Conservation (phyloP, 495 filamentous ascomycete genomes). For the Penicillium cosmopolitanum region DNA sequence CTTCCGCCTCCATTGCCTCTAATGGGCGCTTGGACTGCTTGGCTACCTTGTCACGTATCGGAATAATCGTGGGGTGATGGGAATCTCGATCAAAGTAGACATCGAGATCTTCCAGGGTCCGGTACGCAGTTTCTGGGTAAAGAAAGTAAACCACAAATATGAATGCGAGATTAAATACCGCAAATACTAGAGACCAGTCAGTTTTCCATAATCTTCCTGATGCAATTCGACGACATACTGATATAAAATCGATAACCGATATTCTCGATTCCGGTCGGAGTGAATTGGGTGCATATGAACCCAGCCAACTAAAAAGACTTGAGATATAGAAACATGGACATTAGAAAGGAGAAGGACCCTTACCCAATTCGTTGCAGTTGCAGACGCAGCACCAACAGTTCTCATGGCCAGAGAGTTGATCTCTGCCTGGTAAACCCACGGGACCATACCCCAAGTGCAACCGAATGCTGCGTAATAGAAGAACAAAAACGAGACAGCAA, state of each 20-base stretch:
- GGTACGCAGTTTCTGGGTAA: conserved; percentile 24
- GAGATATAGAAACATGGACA: not conserved
- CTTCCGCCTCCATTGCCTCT: conserved; percentile 22
- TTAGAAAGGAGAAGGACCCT: not conserved
- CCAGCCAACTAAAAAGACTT: conserved; percentile 2
- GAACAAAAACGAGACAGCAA: conserved; percentile 28
- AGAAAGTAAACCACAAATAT: conserved; percentile 16
- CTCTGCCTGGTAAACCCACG: conserved; percentile 60
- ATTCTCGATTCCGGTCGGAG: conserved; percentile 49
- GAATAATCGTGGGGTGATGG: conserved; percentile 31
- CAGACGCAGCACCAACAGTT: conserved; percentile 50
- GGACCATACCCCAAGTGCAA: conserved; percentile 27
- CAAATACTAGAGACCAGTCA: conserved; percentile 33
- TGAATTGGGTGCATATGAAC: conserved; percentile 58
- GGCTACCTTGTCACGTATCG: conserved; percentile 34
- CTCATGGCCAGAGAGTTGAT: conserved; percentile 55
- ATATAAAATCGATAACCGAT: conserved; percentile 43
- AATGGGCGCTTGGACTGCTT: conserved; percentile 16
- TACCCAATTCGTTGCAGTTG: conserved; percentile 23
- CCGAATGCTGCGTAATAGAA: conserved; percentile 28
- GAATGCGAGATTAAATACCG: conserved; percentile 14
- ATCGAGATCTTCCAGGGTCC: conserved; percentile 39
- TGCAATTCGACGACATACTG: not conserved
- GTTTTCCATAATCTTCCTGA: not conserved
- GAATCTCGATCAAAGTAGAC: conserved; percentile 42